These are phyloP conservation scores for Gloeopeniophorella convolvens DNA, from an alignment of 768 basidiomycete genomes.

Conservation along the genomic window DNA sequence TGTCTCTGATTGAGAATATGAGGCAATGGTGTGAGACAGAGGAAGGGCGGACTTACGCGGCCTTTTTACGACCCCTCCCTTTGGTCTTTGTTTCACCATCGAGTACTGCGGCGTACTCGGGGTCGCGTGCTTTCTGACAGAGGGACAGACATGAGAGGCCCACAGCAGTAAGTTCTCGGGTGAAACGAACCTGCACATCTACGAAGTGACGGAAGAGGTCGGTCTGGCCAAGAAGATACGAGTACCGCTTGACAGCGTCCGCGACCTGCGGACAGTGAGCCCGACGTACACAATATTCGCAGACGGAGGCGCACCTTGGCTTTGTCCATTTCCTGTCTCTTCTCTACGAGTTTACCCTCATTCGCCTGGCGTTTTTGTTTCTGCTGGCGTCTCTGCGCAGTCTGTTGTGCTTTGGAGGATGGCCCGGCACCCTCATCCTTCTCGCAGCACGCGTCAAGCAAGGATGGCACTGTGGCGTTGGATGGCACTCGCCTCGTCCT, in stretches of 20 bases:
- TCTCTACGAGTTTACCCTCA: constrained; percentile 61
- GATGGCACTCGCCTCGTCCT: constrained; percentile 29
- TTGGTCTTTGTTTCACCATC: constrained; percentile 83
- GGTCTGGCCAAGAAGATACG: constrained; percentile 95
- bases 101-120: constrained; percentile 85
- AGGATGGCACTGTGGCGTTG: constrained; percentile 15
- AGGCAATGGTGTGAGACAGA: neutral
- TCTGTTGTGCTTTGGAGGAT: constrained; percentile 33
- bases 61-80: constrained; percentile 81
- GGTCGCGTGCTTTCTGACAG: constrained; percentile 70
- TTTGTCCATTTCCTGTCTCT: constrained; percentile 82
- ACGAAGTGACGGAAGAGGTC: constrained; percentile 98
- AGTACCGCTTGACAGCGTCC: constrained; percentile 94
- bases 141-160: neutral
- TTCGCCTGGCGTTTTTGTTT: constrained; percentile 57
- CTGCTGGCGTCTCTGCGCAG: constrained; percentile 36
- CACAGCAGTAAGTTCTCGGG: neutral
- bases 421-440: constrained; percentile 35
- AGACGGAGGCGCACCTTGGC: constrained; percentile 52
- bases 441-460: constrained; percentile 29
- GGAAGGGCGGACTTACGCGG: constrained; percentile 44
- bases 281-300: neutral
- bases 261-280: constrained; percentile 50
- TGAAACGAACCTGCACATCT: constrained; percentile 84
- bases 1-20: constrained; percentile 43